These are phyloP conservation scores for Globisporangium nagaii DNA, from an alignment of 352 stramenopile species.

Conservation along the genomic window DNA sequence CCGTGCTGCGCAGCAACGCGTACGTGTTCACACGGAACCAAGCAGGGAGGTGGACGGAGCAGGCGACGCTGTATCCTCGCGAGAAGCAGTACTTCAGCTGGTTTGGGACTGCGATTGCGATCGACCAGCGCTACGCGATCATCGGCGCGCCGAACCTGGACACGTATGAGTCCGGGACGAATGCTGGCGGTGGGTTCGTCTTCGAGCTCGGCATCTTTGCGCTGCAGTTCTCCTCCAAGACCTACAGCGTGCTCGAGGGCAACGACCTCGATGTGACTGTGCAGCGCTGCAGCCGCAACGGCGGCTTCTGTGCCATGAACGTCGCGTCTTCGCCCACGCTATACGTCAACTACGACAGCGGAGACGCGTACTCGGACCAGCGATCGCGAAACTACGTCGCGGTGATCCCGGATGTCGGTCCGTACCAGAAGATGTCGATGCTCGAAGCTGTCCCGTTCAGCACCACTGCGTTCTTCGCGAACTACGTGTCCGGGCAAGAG, in stretches of 20 bases:
- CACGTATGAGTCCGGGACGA: conserved; percentile 82
- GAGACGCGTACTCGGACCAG: conserved; percentile 62
- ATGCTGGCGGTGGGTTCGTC: conserved; percentile 90
- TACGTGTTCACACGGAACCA: conserved; percentile 61
- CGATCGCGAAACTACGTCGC: conserved; percentile 43
- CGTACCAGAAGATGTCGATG: conserved; percentile 56
- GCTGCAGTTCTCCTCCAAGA: conserved; percentile 60
- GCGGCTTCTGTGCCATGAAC: conserved; percentile 61
- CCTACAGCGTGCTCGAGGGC: conserved; percentile 87
- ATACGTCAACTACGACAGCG: conserved; percentile 71
- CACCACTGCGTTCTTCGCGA: conserved; percentile 42
- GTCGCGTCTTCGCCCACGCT: conserved; percentile 32
- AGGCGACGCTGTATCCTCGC: conserved; percentile 89
- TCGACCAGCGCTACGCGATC: conserved; percentile 82
- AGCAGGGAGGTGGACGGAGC: conserved; percentile 77
- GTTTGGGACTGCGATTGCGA: conserved; percentile 80
- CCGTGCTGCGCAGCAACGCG: conserved; percentile 53
- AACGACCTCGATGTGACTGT: conserved; percentile 71
- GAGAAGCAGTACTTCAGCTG: conserved; percentile 88
- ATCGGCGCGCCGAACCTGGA: conserved; percentile 92
- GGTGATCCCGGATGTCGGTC: conserved; percentile 36
- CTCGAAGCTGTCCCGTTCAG: conserved; percentile 47
- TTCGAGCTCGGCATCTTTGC: conserved; percentile 90
- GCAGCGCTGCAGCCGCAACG: conserved; percentile 45
- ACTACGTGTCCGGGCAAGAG: conserved; percentile 55